Evolutionary conservation across 805 yeast species (phyloP), one percentile per base, ranked within the genome.

Genomic region (Phaffomyces thermotolerans): DNA sequence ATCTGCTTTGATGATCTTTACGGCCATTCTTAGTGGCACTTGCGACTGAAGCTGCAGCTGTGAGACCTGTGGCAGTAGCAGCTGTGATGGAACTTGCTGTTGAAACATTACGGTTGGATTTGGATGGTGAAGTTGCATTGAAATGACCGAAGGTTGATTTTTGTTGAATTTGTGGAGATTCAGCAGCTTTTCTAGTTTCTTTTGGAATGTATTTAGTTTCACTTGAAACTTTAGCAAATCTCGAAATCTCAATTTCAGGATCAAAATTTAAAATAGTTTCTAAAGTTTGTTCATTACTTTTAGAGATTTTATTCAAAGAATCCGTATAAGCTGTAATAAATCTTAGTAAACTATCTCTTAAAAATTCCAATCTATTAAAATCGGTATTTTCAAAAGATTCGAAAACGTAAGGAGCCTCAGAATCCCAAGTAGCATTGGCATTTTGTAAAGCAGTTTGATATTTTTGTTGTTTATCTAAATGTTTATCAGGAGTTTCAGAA

Each of bases 341-440:
- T 56, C 79, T 79, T 40, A 81, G 68, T 44, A 90, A 69, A 43
- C 81, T 72, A 42, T 79, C 80, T 57, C 86, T 81, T 47, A 87
- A 67, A 45, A 78, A 72, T 47, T 64, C 69, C 62, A 77, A 71
- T 65, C 86, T 78, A 62, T 67, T 66, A 55, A 67, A 72, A 59
- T 88, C 95, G 52, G 82, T 79, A 48, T 70, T 71, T 57, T 87
- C 93, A 59, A 88, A 82, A 50, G 78, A 77, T 52, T 81, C 81
- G 57, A 85, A 83, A 36, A 84, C 77, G 43, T 73, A 78, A 3
- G 95, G 91, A 3, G 93, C 91, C 59, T 81, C 79, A 42, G 76
- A 67, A 49, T 79, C 81, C 96, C 96, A 88, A 53, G 76, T 74
- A 31, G 68, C 68, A 42, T 74, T 79, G 29, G 78, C 72, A 39